A percentile compares a stretch with the other conserved stretches of the same genome.
Conservation (phyloP, 1,284 basidiomycete species). For the Abortiporus biennis region DNA sequence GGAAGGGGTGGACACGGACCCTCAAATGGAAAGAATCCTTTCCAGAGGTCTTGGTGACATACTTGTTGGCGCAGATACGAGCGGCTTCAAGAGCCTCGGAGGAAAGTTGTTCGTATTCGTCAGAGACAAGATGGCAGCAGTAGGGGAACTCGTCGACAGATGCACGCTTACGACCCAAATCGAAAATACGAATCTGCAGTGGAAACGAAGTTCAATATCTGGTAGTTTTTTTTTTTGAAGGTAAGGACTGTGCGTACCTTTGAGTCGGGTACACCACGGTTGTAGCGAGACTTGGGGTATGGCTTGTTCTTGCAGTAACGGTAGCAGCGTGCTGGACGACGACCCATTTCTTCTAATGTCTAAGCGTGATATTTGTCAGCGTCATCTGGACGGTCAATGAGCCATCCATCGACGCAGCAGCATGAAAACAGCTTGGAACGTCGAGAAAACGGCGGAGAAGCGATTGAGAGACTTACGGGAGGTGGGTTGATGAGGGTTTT, state of each 20-base stretch:
- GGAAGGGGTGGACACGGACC: slow-evolving; percentile 97
- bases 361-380: slow-evolving; percentile 11
- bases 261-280: slow-evolving; percentile 96
- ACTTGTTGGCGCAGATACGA: slow-evolving; percentile 99
- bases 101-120: slow-evolving; percentile 98
- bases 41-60: slow-evolving; percentile 96
- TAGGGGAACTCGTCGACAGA: slow-evolving; percentile 97
- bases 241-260: slow-evolving; percentile 49
- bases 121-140: slow-evolving; percentile 94
- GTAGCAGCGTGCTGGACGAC: slow-evolving; percentile 94
- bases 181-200: slow-evolving; percentile 82
- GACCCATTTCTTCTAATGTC: slow-evolving; percentile 65
- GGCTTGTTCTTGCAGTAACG: slow-evolving; percentile 99
- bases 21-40: slow-evolving; percentile 99
- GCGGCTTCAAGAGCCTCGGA: slow-evolving; percentile 97
- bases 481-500: slow-evolving; percentile 10
- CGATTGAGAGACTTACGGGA: slow-evolving; percentile 20
- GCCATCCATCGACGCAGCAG: slow-evolving; percentile 22
- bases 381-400: slow-evolving; percentile 20
- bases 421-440: not conserved
- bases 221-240: slow-evolving; percentile 2
- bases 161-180: slow-evolving; percentile 93
- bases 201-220: slow-evolving; percentile 8
- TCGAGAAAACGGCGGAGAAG: slow-evolving; percentile 5
- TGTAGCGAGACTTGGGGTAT: slow-evolving; percentile 91